phyloP scores from a whole-genome alignment of 192 early-diverging fungal species.

The Mortierella antarctica region DNA sequence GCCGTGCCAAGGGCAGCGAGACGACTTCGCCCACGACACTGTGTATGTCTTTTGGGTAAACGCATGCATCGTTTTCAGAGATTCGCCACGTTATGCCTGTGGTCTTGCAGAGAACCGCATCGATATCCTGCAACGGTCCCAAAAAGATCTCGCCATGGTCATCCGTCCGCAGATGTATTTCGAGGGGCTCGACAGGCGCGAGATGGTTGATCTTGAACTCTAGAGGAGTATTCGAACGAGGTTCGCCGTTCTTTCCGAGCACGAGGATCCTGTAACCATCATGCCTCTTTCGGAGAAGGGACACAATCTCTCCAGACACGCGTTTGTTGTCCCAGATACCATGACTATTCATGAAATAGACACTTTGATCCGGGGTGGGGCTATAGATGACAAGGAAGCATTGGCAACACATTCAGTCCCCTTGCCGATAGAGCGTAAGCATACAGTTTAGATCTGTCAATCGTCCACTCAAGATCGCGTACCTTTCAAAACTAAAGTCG shows the following conservation, averaged over 20 bases:
- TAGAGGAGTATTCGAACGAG: constrained; percentile 18
- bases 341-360: constrained; percentile 14
- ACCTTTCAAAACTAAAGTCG: constrained; percentile 16
- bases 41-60: constrained; percentile 26
- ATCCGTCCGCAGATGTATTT: constrained; percentile 40
- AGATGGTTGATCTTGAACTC: constrained; percentile 34
- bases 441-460: background rate
- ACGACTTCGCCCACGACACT: constrained; percentile 21
- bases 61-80: background rate
- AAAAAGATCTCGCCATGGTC: constrained; percentile 52
- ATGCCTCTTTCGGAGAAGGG: constrained; percentile 16
- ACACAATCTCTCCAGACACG: constrained; percentile 30
- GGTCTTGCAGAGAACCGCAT: constrained; percentile 9
- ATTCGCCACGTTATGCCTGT: constrained; percentile 15
- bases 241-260: constrained; percentile 58
- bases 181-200: background rate
- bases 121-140: constrained; percentile 40
- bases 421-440: background rate
- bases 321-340: background rate
- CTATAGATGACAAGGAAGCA: constrained; percentile 4
- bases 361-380: constrained; percentile 14
- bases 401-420: background rate
- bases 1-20: constrained; percentile 18
- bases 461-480: background rate
- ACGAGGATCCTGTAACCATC: constrained; percentile 48